Evolutionary conservation across 768 basidiomycete species (phyloP).

Genomic region (Russula abietina): DNA sequence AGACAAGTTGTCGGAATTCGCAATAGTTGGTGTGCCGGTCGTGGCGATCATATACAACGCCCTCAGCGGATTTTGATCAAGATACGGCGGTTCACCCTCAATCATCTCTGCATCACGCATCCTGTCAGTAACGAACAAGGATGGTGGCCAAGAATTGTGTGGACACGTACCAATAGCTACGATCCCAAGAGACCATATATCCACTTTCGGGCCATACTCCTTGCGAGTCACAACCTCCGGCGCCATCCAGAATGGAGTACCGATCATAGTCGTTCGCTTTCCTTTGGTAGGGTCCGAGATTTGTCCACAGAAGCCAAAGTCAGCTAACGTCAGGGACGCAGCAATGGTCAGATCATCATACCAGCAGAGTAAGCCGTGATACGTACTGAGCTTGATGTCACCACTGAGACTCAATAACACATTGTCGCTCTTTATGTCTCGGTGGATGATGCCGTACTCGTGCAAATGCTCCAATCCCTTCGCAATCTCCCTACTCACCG

Average conservation of each 20-base stretch:
- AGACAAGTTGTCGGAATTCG: slow-evolving; percentile 76
- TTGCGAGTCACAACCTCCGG: slow-evolving; percentile 97
- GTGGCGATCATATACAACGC: slow-evolving; percentile 97
- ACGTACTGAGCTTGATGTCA: slow-evolving; percentile 96
- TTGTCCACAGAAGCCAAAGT: slow-evolving; percentile 98
- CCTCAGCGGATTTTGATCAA: slow-evolving; percentile 93
- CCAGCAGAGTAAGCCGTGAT: background rate
- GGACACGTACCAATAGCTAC: slow-evolving; percentile 61
- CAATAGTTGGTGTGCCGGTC: slow-evolving; percentile 93
- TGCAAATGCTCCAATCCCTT: slow-evolving; percentile 95
- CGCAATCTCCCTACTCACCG: slow-evolving; percentile 86
- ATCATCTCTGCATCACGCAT: slow-evolving; percentile 72
- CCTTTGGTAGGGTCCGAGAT: slow-evolving; percentile 77
- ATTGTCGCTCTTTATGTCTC: slow-evolving; percentile 99
- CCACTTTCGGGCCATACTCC: slow-evolving; percentile 98
- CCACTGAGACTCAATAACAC: slow-evolving; percentile 87
- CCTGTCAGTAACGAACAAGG: background rate
- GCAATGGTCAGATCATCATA: background rate
- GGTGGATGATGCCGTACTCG: slow-evolving; percentile 95
- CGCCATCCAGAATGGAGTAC: slow-evolving; percentile 99
- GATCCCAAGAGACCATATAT: slow-evolving; percentile 85
- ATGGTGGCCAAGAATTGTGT: slow-evolving; percentile 35
- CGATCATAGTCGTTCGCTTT: slow-evolving; percentile 97
- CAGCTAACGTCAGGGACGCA: slow-evolving; percentile 44
- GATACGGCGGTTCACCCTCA: slow-evolving; percentile 93